Conservation (phyloP, 805 yeast genomes). For the Metschnikowia drakensbergensis region DNA sequence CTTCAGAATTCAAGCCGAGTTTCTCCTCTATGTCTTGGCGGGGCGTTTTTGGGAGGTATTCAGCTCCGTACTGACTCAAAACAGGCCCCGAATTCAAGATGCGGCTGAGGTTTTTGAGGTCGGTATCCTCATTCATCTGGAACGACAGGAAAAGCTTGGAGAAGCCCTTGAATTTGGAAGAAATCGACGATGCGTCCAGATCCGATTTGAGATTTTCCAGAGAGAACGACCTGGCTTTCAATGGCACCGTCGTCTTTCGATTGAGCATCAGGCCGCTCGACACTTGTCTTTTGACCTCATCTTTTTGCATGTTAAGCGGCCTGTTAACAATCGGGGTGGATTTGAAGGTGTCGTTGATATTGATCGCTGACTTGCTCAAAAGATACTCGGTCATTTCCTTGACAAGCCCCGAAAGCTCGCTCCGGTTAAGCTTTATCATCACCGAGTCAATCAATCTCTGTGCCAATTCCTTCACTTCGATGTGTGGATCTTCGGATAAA, state of each 20-base stretch:
- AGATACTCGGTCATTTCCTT: conserved; percentile 62
- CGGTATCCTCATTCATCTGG: conserved; percentile 40
- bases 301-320: conserved; percentile 17
- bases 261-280: conserved; percentile 23
- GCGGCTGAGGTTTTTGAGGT: conserved; percentile 34
- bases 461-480: conserved; percentile 71
- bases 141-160: conserved; percentile 35
- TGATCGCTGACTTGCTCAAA: conserved; percentile 45
- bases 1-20: conserved; percentile 27
- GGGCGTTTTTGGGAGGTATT: conserved; percentile 56
- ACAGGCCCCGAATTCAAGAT: conserved; percentile 37
- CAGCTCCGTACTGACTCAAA: conserved; percentile 36
- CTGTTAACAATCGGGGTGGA: conserved; percentile 38
- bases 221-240: conserved; percentile 29
- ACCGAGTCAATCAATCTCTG: conserved; percentile 73
- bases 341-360: conserved; percentile 37
- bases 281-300: conserved; percentile 17
- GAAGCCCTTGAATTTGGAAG: conserved; percentile 31
- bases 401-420: conserved; percentile 63
- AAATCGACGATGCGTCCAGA: conserved; percentile 29
- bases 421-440: conserved; percentile 56
- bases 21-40: conserved; percentile 42
- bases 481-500: conserved; percentile 82
- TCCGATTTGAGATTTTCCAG: conserved; percentile 23
- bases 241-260: conserved; percentile 26